Evolutionary conservation across 768 basidiomycete genomes (phyloP).

Genomic region (Auricularia sp.): DNA sequence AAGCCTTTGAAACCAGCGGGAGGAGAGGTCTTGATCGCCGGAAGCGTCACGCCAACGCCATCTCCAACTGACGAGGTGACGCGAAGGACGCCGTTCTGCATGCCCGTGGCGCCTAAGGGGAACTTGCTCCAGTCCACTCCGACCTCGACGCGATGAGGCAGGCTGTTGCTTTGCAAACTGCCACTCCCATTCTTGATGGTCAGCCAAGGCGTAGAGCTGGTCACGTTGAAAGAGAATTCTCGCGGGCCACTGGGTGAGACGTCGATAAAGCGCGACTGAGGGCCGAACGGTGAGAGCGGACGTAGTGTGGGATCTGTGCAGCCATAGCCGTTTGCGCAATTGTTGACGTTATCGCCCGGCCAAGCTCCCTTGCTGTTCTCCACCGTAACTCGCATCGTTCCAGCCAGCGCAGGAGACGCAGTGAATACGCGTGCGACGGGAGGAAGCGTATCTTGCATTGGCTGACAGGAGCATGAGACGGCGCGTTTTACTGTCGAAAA

Average conservation of each 20-base stretch:
- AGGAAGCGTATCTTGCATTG: conserved; percentile 56
- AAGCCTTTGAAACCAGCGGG: conserved; percentile 45
- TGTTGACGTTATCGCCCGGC: conserved; percentile 57
- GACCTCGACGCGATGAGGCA: conserved; percentile 45
- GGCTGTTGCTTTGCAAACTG: conserved; percentile 33
- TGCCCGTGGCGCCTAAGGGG: conserved; percentile 24
- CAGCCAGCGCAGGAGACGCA: conserved; percentile 46
- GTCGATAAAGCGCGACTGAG: conserved; percentile 47
- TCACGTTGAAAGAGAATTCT: conserved; percentile 44
- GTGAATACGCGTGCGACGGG: conserved; percentile 39
- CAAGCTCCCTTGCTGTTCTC: conserved; percentile 57
- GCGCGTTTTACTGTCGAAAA: neutral
- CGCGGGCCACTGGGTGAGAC: conserved; percentile 49
- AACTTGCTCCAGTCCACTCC: conserved; percentile 50
- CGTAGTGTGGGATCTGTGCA: conserved; percentile 38
- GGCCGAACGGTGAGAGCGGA: conserved; percentile 46
- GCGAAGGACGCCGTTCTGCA: conserved; percentile 30
- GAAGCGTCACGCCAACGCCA: conserved; percentile 16
- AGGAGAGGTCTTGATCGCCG: conserved; percentile 23
- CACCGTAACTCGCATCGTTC: conserved; percentile 52
- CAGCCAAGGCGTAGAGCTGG: conserved; percentile 44
- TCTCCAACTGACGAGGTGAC: conserved; percentile 33
- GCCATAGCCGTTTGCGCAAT: conserved; percentile 40
- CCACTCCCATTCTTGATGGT: conserved; percentile 37
- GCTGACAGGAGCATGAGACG: conserved; percentile 21